Evolutionary conservation across 208 protist genomes (phyloP).

Genomic region (Trypanosoma theileri): DNA sequence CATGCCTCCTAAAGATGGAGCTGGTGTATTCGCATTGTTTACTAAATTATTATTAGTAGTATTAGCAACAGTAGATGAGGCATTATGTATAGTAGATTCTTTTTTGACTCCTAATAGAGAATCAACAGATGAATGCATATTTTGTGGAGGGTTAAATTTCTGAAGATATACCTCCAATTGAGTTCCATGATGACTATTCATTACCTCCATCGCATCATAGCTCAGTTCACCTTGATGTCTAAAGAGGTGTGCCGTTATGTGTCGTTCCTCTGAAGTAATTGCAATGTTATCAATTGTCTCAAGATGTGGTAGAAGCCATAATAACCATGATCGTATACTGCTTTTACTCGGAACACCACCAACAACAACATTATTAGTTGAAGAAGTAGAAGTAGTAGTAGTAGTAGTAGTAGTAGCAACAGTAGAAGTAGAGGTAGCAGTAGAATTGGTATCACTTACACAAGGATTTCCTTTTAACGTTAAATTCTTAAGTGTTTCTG

Average conservation of each 20-base stretch:
- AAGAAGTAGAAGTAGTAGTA: no score
- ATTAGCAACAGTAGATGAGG: background rate
- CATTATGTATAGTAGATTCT: background rate
- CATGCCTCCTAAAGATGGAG: conserved; percentile 12
- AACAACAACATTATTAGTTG: no score
- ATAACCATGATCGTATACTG: conserved; percentile 46
- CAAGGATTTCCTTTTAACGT: conserved; percentile 69
- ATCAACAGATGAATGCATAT: background rate
- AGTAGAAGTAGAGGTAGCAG: no score
- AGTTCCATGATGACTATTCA: conserved; percentile 55
- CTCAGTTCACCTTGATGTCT: conserved; percentile 42
- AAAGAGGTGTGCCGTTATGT: conserved; percentile 56
- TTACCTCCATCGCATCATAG: conserved; percentile 54
- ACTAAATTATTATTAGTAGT: background rate
- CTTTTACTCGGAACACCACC: background rate
- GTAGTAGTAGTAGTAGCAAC: no score
- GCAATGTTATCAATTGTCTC: conserved; percentile 46
- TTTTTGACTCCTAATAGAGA: background rate
- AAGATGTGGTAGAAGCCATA: conserved; percentile 70
- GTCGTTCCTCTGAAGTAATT: conserved; percentile 46
- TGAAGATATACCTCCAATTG: conserved; percentile 67
- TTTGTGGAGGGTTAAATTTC: conserved; percentile 15
- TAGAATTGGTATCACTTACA: conserved; percentile 12
- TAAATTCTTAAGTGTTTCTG: conserved; percentile 52
- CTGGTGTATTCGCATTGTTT: background rate